Conservation (phyloP, 208 protist genomes). For the Trypanosoma congolense region DNA sequence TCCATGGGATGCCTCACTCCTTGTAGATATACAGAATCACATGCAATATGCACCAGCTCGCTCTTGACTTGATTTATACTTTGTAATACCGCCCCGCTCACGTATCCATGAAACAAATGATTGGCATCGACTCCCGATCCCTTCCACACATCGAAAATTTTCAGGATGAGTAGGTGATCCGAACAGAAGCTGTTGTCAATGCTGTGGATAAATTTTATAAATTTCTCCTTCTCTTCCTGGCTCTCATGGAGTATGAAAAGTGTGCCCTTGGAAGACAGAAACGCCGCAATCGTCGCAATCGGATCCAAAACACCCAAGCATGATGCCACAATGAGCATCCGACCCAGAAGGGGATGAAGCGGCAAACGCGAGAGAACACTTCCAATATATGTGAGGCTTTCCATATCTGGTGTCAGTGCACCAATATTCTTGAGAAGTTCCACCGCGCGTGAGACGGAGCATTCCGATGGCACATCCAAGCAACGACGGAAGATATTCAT, state of each 20-base stretch:
- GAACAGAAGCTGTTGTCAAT: slow-evolving; percentile 62
- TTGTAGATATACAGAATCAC: slow-evolving; percentile 58
- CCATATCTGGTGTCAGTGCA: slow-evolving; percentile 65
- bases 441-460: slow-evolving; percentile 62
- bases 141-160: slow-evolving; percentile 68
- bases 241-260: slow-evolving; percentile 70
- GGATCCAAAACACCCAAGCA: slow-evolving; percentile 86
- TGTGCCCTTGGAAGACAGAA: slow-evolving; percentile 78
- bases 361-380: slow-evolving; percentile 80
- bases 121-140: slow-evolving; percentile 44
- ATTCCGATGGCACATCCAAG: slow-evolving; percentile 55
- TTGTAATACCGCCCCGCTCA: slow-evolving; percentile 59
- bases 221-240: slow-evolving; percentile 47
- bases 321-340: slow-evolving; percentile 87
- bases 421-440: slow-evolving; percentile 82
- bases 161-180: slow-evolving; percentile 72
- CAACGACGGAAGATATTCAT: slow-evolving; percentile 70
- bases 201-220: slow-evolving; percentile 30
- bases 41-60: slow-evolving; percentile 71
- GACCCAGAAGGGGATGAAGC: slow-evolving; percentile 80
- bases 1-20: slow-evolving; percentile 34
- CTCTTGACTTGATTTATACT: slow-evolving; percentile 75
- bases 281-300: slow-evolving; percentile 82
- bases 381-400: slow-evolving; percentile 77
- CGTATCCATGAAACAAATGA: slow-evolving; percentile 63